These are phyloP conservation scores for Lumnitzera racemosa DNA, from an alignment of 345 rosid genomes.

Conservation along the genomic window DNA sequence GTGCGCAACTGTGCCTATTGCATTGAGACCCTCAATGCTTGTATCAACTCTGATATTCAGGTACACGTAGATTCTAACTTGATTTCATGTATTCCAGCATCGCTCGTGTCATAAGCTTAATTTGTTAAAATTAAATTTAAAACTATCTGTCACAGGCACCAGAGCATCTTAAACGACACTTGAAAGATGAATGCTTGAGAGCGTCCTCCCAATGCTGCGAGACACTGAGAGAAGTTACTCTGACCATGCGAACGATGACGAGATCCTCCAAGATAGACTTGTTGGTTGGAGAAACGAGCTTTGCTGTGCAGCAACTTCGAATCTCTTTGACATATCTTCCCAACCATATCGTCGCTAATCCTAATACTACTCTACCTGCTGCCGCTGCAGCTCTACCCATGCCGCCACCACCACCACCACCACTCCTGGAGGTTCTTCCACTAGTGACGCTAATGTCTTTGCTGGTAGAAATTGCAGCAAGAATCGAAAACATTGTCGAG, in stretches of 20 bases:
- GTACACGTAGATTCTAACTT: conserved; percentile 13
- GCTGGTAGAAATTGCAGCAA: conserved; percentile 46
- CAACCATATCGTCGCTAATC: conserved; percentile 1
- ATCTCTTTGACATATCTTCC: conserved; percentile 41
- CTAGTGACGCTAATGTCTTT: conserved; percentile 47
- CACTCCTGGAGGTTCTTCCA: conserved; percentile 51
- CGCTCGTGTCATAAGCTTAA: neutral
- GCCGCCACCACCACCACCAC: conserved; percentile 1
- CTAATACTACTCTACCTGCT: neutral
- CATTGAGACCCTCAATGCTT: conserved; percentile 47
- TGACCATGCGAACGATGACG: conserved; percentile 30
- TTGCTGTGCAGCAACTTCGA: conserved; percentile 48
- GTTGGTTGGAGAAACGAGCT: conserved; percentile 42
- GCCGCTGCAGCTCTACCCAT: conserved; percentile 5
- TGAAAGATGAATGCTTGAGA: conserved; percentile 30
- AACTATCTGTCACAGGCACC: conserved; percentile 31
- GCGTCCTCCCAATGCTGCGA: conserved; percentile 29
- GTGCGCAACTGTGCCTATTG: conserved; percentile 59
- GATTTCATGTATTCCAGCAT: neutral
- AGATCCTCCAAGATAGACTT: conserved; percentile 38
- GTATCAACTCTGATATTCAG: conserved; percentile 37
- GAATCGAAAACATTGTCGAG: conserved; percentile 38
- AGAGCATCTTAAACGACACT: conserved; percentile 32
- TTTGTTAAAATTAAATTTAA: neutral
- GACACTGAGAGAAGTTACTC: conserved; percentile 43